phyloP scores from a whole-genome alignment of 345 rosid genomes.

The Gynandropsis gynandra region DNA sequence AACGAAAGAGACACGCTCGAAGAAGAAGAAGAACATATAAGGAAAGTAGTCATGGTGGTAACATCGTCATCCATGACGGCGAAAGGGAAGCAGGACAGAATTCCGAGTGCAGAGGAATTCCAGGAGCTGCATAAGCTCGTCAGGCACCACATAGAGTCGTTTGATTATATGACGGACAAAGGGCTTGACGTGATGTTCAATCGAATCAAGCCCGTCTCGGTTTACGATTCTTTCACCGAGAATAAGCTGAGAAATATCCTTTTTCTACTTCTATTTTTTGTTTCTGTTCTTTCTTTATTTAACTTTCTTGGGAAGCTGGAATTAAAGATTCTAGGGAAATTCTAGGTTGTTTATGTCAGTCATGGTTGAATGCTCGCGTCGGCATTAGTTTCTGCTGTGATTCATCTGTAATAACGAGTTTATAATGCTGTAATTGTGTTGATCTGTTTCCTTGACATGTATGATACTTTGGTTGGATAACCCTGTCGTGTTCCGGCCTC shows the following conservation, averaged over 20 bases:
- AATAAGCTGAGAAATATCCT: constrained; percentile 68
- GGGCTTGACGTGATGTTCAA: constrained; percentile 73
- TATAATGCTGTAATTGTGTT: not conserved
- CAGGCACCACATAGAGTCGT: constrained; percentile 76
- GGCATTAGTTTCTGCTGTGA: not conserved
- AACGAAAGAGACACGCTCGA: no score
- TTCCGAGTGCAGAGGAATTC: constrained; percentile 30
- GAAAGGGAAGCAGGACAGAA: constrained; percentile 3
- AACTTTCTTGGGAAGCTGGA: not conserved
- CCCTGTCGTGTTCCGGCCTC: constrained; percentile 51
- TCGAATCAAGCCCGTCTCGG: constrained; percentile 47
- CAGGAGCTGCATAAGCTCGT: constrained; percentile 57
- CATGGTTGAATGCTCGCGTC: not conserved
- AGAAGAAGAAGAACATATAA: no score
- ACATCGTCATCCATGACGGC: not conserved
- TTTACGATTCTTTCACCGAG: constrained; percentile 37
- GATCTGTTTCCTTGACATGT: constrained; percentile 43
- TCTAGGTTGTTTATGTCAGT: not conserved
- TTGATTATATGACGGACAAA: constrained; percentile 62
- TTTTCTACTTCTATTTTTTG: not conserved
- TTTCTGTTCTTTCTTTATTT: not conserved
- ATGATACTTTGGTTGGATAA: constrained; percentile 48
- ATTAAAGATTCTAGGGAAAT: not conserved
- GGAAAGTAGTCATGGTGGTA: no score
- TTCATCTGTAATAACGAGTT: not conserved